A percentile compares a stretch with the other conserved stretches of the same genome.
Conservation (phyloP, 352 stramenopile genomes). For the Phytophthora citrophthora region DNA sequence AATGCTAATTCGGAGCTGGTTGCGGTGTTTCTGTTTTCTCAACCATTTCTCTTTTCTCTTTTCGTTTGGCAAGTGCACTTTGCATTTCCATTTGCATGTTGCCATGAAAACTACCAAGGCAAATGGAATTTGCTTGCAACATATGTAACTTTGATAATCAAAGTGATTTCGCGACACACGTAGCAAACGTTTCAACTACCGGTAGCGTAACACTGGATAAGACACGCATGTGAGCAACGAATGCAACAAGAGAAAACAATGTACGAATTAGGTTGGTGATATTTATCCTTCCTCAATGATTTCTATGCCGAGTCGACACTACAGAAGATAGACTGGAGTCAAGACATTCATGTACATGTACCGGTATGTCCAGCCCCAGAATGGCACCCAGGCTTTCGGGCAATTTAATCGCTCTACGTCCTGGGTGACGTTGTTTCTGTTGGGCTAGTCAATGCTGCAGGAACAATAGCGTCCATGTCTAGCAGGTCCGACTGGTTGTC, state of each 20-base stretch:
- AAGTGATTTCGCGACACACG: too few species aligned
- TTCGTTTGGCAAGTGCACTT: too few species aligned
- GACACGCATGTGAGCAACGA: neutral
- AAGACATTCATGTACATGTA: neutral
- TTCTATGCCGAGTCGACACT: conserved; percentile 11
- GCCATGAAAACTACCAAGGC: too few species aligned
- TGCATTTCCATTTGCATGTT: too few species aligned
- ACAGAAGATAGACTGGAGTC: conserved; percentile 11
- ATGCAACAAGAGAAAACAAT: neutral
- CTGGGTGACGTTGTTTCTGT: conserved; percentile 8
- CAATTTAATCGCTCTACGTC: conserved; percentile 4
- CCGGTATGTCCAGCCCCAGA: conserved; percentile 11
- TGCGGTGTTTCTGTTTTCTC: neutral
- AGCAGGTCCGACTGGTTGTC: conserved; percentile 14
- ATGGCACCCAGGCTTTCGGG: conserved; percentile 12
- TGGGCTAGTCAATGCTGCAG: conserved; percentile 5
- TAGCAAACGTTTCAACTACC: too few species aligned
- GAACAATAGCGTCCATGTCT: conserved; percentile 19
- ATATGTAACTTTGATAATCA: neutral
- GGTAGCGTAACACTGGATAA: too few species aligned
- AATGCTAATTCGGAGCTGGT: neutral
- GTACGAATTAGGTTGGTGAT: conserved; percentile 16
- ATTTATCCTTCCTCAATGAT: conserved; percentile 10
- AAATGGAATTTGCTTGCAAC: too few species aligned
- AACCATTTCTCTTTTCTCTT: too few species aligned